Evolutionary conservation across 2,329 filamentous ascomycete species (phyloP).

Genomic region (Exophiala dermatitidis): DNA sequence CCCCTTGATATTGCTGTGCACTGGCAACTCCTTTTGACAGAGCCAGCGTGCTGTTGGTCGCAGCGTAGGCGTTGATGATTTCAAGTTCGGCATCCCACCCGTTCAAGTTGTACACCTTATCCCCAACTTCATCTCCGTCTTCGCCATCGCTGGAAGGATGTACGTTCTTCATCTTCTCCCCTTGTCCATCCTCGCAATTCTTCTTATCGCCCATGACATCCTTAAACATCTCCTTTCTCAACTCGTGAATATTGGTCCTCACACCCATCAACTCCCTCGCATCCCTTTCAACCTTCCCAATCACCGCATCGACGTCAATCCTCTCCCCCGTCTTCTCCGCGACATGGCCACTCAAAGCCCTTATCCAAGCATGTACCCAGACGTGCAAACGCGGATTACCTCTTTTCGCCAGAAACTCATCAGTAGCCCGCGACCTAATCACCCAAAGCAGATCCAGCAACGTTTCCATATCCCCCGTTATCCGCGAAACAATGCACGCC

Average conservation of each 20-base stretch:
- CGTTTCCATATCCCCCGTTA: conserved; percentile 27
- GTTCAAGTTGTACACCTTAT: not conserved
- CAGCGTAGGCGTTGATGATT: not conserved
- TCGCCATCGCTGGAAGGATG: not conserved
- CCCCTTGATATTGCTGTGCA: not conserved
- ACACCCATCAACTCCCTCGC: conserved; percentile 8
- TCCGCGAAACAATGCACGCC: conserved; percentile 34
- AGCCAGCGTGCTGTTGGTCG: not conserved
- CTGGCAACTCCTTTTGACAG: not conserved
- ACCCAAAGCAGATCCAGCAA: conserved; percentile 30
- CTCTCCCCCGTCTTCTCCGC: not conserved
- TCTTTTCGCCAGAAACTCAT: conserved; percentile 11
- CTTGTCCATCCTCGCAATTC: not conserved
- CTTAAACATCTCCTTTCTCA: conserved; percentile 6
- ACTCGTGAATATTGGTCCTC: conserved; percentile 9
- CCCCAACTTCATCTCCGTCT: not conserved
- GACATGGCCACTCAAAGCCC: conserved; percentile 1
- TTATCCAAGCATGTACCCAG: conserved; percentile 19
- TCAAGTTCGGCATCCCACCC: not conserved
- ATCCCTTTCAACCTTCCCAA: conserved; percentile 8
- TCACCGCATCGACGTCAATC: conserved; percentile 8
- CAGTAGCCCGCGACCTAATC: conserved; percentile 13
- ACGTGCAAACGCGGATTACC: conserved; percentile 14
- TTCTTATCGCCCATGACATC: not conserved
- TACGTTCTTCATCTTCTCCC: not conserved